Percentiles rank a stretch among this genome's conserved stretches.
These are phyloP conservation scores for Triticum urartu DNA, from an alignment of 176 grass and related monocot genomes.

Conservation along the genomic window DNA sequence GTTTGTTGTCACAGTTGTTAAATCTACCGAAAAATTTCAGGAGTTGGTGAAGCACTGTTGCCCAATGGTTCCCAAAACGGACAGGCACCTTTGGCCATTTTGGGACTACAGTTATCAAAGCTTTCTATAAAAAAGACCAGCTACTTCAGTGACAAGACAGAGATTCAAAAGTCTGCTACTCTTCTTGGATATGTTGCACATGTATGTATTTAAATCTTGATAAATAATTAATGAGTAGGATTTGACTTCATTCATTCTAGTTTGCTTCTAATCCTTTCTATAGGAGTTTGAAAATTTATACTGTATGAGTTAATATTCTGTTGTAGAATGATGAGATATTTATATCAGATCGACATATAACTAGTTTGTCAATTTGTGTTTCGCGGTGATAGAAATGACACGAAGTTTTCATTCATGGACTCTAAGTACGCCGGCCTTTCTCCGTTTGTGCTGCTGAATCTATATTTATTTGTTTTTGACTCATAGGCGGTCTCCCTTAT, in stretches of 20 bases:
- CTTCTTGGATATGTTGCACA: constrained; percentile 83
- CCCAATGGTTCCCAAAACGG: constrained; percentile 41
- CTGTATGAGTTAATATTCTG: neutral
- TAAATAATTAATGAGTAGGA: constrained; percentile 11
- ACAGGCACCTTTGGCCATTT: constrained; percentile 54
- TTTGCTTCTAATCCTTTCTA: constrained; percentile 14
- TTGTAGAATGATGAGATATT: constrained; percentile 8
- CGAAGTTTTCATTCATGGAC: neutral
- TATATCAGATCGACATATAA: neutral
- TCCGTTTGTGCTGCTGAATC: neutral
- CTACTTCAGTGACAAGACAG: constrained; percentile 85
- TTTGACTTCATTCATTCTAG: neutral
- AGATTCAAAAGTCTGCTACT: constrained; percentile 61
- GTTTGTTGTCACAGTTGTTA: constrained; percentile 10
- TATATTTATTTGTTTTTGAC: constrained; percentile 42
- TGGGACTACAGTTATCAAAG: constrained; percentile 63
- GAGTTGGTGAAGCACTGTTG: constrained; percentile 35
- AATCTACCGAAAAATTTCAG: constrained; percentile 45
- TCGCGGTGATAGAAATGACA: neutral
- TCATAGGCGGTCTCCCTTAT: constrained; percentile 68
- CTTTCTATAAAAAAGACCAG: constrained; percentile 58
- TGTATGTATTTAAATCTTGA: constrained; percentile 52
- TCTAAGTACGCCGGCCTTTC: neutral
- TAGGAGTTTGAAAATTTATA: neutral
- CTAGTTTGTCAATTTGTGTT: neutral